Percentiles rank a stretch among this genome's conserved stretches.
Conservation (phyloP, 2,329 filamentous ascomycete genomes). For the Neopestalotiopsis sp. region DNA sequence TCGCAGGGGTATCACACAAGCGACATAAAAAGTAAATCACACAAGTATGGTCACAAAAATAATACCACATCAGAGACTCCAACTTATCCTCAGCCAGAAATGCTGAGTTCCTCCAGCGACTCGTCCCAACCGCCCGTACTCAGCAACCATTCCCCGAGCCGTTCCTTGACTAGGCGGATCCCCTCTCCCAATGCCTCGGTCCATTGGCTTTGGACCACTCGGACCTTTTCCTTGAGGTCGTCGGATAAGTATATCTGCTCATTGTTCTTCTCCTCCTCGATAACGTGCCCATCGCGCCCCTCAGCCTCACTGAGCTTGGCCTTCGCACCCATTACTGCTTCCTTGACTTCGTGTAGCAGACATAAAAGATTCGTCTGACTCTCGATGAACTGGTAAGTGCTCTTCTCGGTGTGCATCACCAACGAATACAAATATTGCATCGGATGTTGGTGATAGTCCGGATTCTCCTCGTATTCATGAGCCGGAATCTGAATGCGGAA, state of each 20-base stretch:
- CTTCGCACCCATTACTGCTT: conserved; percentile 66
- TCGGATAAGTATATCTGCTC: conserved; percentile 78
- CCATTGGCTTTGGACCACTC: conserved; percentile 91
- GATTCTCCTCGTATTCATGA: conserved; percentile 85
- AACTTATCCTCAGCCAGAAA: conserved; percentile 47
- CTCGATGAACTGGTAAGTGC: conserved; percentile 96
- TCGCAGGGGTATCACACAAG: conserved; percentile 1
- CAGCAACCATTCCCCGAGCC: conserved; percentile 75
- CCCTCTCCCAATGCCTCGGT: conserved; percentile 81
- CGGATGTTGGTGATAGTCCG: conserved; percentile 78
- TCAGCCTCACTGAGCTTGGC: conserved; percentile 74
- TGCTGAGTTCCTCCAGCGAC: conserved; percentile 64
- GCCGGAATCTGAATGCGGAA: conserved; percentile 81
- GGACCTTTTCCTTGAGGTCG: conserved; percentile 92
- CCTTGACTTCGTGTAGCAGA: conserved; percentile 87
- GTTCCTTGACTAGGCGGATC: conserved; percentile 74
- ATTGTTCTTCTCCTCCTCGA: conserved; percentile 63
- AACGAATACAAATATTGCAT: conserved; percentile 90
- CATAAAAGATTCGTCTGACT: conserved; percentile 90
- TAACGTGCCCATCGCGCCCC: conserved; percentile 49
- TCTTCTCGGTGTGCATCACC: conserved; percentile 86
- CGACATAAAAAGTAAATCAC: not conserved
- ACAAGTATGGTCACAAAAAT: not conserved
- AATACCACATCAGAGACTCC: not conserved
- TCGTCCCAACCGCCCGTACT: conserved; percentile 90